phyloP scores from a whole-genome alignment of 1,284 basidiomycete genomes.

The Tranzscheliella williamsii region DNA sequence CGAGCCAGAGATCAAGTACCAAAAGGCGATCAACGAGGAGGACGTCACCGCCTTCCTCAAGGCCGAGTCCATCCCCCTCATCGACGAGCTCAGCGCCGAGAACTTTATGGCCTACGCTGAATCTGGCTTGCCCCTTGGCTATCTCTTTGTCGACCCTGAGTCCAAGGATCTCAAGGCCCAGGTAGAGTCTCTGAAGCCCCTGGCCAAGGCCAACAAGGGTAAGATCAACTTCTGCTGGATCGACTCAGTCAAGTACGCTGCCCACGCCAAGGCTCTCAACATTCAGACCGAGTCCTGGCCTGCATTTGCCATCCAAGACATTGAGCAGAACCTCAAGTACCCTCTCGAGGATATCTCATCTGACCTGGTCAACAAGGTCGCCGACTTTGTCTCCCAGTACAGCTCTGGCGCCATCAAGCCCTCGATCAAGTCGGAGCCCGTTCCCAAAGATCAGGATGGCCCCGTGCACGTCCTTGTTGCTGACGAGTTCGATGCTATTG shows the following conservation, averaged over 20 bases:
- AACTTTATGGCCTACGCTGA: conserved; percentile 87
- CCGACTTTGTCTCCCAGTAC: conserved; percentile 70
- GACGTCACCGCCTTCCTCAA: conserved; percentile 71
- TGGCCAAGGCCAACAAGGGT: conserved; percentile 80
- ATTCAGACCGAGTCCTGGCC: conserved; percentile 80
- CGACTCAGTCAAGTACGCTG: conserved; percentile 86
- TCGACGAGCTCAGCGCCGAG: conserved; percentile 91
- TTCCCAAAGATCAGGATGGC: conserved; percentile 82
- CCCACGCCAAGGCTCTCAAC: conserved; percentile 95
- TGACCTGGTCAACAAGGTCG: conserved; percentile 66
- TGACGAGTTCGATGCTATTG: conserved; percentile 80
- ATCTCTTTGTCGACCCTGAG: conserved; percentile 87
- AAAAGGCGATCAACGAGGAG: conserved; percentile 63
- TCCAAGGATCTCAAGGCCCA: conserved; percentile 71
- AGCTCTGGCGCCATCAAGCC: conserved; percentile 76
- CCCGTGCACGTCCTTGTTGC: conserved; percentile 83
- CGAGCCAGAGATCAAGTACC: conserved; percentile 70
- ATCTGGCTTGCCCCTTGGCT: conserved; percentile 84
- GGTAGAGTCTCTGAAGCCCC: conserved; percentile 72
- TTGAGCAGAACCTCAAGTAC: conserved; percentile 83
- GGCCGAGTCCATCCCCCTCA: conserved; percentile 81
- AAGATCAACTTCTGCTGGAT: conserved; percentile 98
- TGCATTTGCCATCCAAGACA: conserved; percentile 87
- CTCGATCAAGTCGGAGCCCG: conserved; percentile 84
- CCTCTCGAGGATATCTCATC: conserved; percentile 74